Base-by-base conservation (phyloP, 2,329 filamentous ascomycete species). In the Clonostachys byssicola region DNA sequence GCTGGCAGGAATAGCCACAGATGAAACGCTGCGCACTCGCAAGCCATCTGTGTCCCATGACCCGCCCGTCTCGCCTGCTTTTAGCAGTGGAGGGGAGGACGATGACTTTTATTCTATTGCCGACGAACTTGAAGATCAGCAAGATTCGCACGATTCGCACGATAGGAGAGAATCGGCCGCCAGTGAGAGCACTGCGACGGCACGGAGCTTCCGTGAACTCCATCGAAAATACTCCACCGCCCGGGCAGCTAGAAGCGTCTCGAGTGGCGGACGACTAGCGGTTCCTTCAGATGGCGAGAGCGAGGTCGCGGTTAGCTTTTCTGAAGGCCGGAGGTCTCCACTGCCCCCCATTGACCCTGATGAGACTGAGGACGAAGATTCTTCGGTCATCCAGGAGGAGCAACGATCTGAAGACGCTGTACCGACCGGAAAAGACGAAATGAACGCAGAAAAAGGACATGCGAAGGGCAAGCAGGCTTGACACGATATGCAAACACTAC, bases 1-100 rank as follows among this genome's bases (percentile, higher is more conserved):
- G 56, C 85, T 96, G 72, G 86, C 92, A 58, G 86, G 80, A 49
- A 81, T 92, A 67, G 78, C 85, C 1, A 77, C 83, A 0, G 88
- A 92, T 51, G 87, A 92, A 58, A 82, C 85, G 36, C 69, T 89
- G 40, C 80, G 83, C 48, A 72, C 85, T 43, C 78, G 84, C 47
- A 88, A 79, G 54, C 36, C 36, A n/a, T 39, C 14, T 12, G 68
- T 66, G 42, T 64, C 68, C 41, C 70, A 72, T 33, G 60, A 67
- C 9, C 50, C 50, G 13, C 57, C 61, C n/a, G 52, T 59, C 13
- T 71, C 70, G 5, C 63, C 69, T 5, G 53, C 61, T 16, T 51
- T 56, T 14, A 70, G 62, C 48, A 59, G 58, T 17, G 60, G 60
- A 12, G 23, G 23, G 23, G 62, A 63, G 34, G 67, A 72, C 33